Evolutionary conservation across 2,329 filamentous ascomycete genomes (phyloP).

Genomic region (Fusarium brachygibbosum): DNA sequence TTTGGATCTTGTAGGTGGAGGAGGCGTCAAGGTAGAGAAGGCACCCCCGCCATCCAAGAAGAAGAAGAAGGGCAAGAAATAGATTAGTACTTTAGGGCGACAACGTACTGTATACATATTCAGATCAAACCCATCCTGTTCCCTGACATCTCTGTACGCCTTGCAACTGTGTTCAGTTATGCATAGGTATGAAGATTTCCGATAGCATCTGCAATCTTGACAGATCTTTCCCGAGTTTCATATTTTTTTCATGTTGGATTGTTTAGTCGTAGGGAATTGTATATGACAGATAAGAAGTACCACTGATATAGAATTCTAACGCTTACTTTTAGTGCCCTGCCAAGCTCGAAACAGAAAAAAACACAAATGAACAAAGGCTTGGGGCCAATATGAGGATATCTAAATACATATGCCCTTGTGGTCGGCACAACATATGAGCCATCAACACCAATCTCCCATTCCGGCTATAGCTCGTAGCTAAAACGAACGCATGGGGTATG

Average conservation of each 20-base stretch:
- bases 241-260: not conserved
- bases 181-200: not conserved
- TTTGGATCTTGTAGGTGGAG: constrained; percentile 73
- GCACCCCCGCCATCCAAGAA: constrained; percentile 62
- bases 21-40: constrained; percentile 75
- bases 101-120: constrained; percentile 9
- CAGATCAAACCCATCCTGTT: not conserved
- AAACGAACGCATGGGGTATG: constrained; percentile 34
- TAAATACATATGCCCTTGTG: constrained; percentile 45
- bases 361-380: constrained; percentile 37
- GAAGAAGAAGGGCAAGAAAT: constrained; percentile 69
- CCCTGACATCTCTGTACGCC: not conserved
- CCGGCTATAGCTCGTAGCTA: constrained; percentile 7
- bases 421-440: constrained; percentile 23
- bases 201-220: not conserved
- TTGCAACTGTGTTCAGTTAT: not conserved
- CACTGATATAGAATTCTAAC: constrained; percentile 43
- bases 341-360: constrained; percentile 25
- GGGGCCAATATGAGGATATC: constrained; percentile 42
- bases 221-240: not conserved
- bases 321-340: constrained; percentile 43
- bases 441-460: constrained; percentile 7
- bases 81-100: constrained; percentile 23
- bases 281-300: not conserved
- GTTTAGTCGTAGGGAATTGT: not conserved